Evolutionary conservation across 2,329 filamentous ascomycete genomes (phyloP), one percentile per base, ranked within the genome.

Genomic region (Verticillium dahliae): DNA sequence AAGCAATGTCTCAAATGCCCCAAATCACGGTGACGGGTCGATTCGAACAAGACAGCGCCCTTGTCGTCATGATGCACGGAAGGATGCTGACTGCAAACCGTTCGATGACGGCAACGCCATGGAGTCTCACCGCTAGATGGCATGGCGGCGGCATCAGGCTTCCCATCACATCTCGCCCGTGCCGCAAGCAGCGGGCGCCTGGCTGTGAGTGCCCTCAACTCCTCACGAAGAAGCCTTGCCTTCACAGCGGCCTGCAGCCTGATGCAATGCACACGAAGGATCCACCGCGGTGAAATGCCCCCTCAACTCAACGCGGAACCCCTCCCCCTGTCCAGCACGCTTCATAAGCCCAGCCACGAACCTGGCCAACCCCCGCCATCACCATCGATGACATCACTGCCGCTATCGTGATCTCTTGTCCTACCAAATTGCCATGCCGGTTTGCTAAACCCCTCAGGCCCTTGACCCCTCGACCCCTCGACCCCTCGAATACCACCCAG

Each of bases 351-450:
- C 27, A 45, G 39, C 39, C 39, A 45, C 39, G 39, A 15, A n/a
- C 39, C 39, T 45, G 14, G 14, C n/a, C 39, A 18, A 6, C 39
- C n/a, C 39, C 15, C 27, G 15, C 45, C 45, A 18, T 18, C 45
- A 13, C 13, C 45, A 5, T 27, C 45, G 10, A 58, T 58, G 57
- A 58, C 57, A 58, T 58, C 57, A 58, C 34, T 39, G 57, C 41
- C 57, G 57, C 38, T 41, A 58, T 58, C 57, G 27, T 41, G 57
- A 58, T 58, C 57, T 27, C 57, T 58, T 39, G 45, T 34, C 57
- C 57, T 33, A 31, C 18, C 56, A 27, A 31, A 22, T 14, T 41
- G 18, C 56, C 37, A 27, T 57, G 35, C 15, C 37, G 27, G 27
- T 31, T 31, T 31, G 27, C 27, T 31, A 31, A 31, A 31, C 27